phyloP scores from a whole-genome alignment of 345 rosid genomes.

The Brassica cretica region DNA sequence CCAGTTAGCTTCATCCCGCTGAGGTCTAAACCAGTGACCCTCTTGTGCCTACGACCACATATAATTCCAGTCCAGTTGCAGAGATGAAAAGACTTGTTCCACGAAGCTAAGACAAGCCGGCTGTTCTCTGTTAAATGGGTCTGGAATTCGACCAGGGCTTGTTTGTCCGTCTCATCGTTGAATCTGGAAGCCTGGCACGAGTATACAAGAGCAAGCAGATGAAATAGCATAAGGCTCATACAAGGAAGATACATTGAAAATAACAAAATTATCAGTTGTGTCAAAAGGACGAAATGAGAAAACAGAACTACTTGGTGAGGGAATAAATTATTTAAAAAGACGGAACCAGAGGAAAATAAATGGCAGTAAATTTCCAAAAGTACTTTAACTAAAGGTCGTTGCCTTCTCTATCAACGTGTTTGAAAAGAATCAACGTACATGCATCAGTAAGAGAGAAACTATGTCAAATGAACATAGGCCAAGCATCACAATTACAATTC shows the following conservation, averaged over 20 bases:
- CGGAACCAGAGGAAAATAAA: too few species aligned
- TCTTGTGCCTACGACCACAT: neutral
- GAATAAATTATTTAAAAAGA: too few species aligned
- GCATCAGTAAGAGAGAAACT: too few species aligned
- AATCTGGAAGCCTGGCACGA: neutral
- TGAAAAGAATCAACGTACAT: too few species aligned
- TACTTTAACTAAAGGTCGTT: too few species aligned
- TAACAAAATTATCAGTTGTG: too few species aligned
- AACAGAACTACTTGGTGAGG: too few species aligned
- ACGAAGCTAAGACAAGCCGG: neutral
- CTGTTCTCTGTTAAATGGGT: neutral
- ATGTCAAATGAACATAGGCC: too few species aligned
- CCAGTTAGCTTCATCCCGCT: neutral
- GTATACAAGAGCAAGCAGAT: neutral
- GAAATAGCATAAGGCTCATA: neutral
- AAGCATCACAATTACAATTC: too few species aligned
- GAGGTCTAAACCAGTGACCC: neutral
- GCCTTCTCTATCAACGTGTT: too few species aligned
- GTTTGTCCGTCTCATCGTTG: neutral
- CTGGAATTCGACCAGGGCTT: neutral
- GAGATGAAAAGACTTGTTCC: neutral
- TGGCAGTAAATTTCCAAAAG: too few species aligned
- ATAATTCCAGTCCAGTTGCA: neutral
- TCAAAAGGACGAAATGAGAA: too few species aligned
- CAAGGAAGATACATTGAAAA: neutral